Conservation (phyloP, 2,329 filamentous ascomycete species). For the Tolypocladium pustulatum region DNA sequence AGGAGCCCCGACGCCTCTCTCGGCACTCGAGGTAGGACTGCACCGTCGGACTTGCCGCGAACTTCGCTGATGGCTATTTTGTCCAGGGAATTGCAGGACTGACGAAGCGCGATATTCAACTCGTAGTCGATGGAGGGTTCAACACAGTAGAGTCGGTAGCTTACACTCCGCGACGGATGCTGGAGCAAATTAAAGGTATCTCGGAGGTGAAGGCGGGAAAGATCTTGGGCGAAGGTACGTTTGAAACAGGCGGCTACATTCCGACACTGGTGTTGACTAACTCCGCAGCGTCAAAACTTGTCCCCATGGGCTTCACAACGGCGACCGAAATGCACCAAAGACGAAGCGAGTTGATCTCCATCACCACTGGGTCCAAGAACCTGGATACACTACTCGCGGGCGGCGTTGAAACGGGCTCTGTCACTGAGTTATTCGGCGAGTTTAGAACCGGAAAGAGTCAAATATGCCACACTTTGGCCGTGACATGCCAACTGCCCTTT, state of each 20-base stretch:
- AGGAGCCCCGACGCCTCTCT: slow-evolving; percentile 85
- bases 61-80: slow-evolving; percentile 4
- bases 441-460: slow-evolving; percentile 98
- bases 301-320: slow-evolving; percentile 98
- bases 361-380: slow-evolving; percentile 96
- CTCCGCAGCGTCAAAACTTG: slow-evolving; percentile 74
- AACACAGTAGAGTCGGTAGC: slow-evolving; percentile 94
- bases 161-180: slow-evolving; percentile 71
- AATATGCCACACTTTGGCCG: slow-evolving; percentile 95
- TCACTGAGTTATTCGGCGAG: slow-evolving; percentile 96
- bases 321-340: slow-evolving; percentile 98
- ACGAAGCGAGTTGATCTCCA: slow-evolving; percentile 92
- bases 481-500: slow-evolving; percentile 94
- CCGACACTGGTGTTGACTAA: slow-evolving; percentile 5
- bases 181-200: slow-evolving; percentile 96
- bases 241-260: not conserved
- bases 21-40: slow-evolving; percentile 68
- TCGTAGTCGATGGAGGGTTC: slow-evolving; percentile 83
- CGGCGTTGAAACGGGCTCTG: slow-evolving; percentile 91
- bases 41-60: not conserved
- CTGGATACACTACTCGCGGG: slow-evolving; percentile 90
- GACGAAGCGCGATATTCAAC: slow-evolving; percentile 90
- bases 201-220: slow-evolving; percentile 95
- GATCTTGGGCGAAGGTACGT: slow-evolving; percentile 73
- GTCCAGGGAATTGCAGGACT: slow-evolving; percentile 71